Evolutionary conservation across 305 asterid genomes (phyloP).

Genomic region (Fraxinus dipetala): DNA sequence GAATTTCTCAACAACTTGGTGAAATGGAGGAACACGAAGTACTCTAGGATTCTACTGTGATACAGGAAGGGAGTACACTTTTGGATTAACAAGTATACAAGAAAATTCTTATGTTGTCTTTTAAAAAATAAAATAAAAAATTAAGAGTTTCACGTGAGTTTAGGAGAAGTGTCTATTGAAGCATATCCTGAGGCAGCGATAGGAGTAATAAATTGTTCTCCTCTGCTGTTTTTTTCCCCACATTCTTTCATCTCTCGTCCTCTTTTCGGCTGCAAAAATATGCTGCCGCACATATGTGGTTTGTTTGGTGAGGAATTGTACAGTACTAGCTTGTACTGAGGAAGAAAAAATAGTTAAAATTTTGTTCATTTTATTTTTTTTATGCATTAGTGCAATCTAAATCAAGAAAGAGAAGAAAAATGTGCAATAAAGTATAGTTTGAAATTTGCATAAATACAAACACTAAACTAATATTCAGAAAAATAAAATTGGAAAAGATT

Average conservation of each 20-base stretch:
- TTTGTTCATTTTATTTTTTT: background rate
- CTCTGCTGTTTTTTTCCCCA: background rate
- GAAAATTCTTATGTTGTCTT: constrained; percentile 12
- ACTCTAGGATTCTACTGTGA: constrained; percentile 19
- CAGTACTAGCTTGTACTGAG: background rate
- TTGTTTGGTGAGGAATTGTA: background rate
- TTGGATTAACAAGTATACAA: background rate
- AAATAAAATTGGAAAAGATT: too few relatives aligned
- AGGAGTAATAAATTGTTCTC: constrained; percentile 18
- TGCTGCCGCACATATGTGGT: background rate
- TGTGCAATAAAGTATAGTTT: background rate
- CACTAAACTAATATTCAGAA: too few relatives aligned
- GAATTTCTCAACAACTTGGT: constrained; percentile 74
- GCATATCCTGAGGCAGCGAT: constrained; percentile 18
- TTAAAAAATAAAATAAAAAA: background rate
- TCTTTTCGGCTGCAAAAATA: constrained; percentile 1
- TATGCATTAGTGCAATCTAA: background rate
- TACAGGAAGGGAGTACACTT: background rate
- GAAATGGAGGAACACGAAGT: constrained; percentile 52
- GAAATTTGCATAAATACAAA: background rate
- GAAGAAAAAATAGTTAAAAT: background rate
- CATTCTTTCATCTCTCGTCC: background rate
- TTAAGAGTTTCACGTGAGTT: constrained; percentile 20
- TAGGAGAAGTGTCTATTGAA: constrained; percentile 47
- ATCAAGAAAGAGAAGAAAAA: background rate